Evolutionary conservation across 2,329 filamentous ascomycete genomes (phyloP), one percentile per base, ranked within the genome.

Genomic region (Penicillium sp.): DNA sequence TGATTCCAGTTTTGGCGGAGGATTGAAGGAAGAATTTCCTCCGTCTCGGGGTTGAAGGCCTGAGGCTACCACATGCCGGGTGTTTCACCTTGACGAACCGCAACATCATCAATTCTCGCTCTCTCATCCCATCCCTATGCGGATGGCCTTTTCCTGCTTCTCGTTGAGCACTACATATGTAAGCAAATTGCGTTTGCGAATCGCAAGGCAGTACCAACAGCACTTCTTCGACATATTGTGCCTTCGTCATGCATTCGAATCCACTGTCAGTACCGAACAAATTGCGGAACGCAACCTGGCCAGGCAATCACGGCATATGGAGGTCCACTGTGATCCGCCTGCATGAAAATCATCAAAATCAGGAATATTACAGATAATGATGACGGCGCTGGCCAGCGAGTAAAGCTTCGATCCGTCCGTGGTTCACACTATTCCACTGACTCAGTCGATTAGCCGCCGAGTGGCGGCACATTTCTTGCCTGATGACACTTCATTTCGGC

Each of bases 31-130:
- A 29, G 31, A 29, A 49, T 57, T 49, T 15, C 41, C 41, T 56
- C 45, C 45, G 45, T 56, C 21, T 19, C n/a, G 41, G 23, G 17
- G 41, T 47, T 26, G 23, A 26, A 21, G 45, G n/a, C 45, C 23
- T 41, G 35, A 41, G 35, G 35, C 45, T 55, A 41, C 52, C 52
- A 55, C 52, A 38, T 55, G 52, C 52, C 38, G 41, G 45, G 29
- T 7, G 54, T 56, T 56, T 50, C 55, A 57, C 15, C 15, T 35
- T 19, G 9, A 23, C 44, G 30, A 57, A 38, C 29, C 38, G 44
- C n/a, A 29, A 11, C 35, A 26, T 38, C 11, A 49, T 38, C 31
- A n/a, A 13, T 7, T 52, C 45, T 48, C 35, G 30, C 11, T 58
- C 35, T 9, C 8, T 41, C 9, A 41, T 41, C 11, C 35, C 15